These are phyloP conservation scores for Yamagishiella unicocca DNA, from an alignment of 139 green algal species.

Conservation along the genomic window DNA sequence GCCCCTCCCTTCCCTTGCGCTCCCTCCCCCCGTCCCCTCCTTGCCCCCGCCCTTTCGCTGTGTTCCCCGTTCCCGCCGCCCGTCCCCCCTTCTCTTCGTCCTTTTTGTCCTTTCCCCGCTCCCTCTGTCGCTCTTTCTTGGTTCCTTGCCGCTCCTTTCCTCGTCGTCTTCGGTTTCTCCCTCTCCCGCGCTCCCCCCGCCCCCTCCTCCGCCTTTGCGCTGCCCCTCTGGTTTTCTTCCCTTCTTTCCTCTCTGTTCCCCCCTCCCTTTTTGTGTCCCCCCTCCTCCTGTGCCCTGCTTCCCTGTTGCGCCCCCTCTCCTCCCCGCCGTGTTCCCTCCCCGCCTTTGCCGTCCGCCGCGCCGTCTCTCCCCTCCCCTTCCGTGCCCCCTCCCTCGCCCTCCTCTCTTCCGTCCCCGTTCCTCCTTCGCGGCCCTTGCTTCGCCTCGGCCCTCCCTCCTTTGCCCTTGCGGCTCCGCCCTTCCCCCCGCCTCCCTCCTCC, in stretches of 20 bases:
- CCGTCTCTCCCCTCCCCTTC: background rate
- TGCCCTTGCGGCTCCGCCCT: background rate
- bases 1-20: background rate
- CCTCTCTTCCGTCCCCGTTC: background rate
- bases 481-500: background rate
- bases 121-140: background rate
- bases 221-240: background rate
- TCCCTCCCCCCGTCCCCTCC: no score
- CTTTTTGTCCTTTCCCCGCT: background rate
- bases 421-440: background rate
- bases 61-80: background rate
- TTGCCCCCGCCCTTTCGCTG: background rate
- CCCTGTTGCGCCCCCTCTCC: background rate
- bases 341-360: background rate
- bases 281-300: background rate
- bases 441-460: background rate
- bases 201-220: background rate
- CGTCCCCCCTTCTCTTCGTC: background rate
- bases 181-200: background rate
- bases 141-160: background rate
- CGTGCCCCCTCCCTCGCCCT: background rate
- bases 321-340: background rate
- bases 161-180: background rate
- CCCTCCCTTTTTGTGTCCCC: background rate
- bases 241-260: background rate